Base-by-base conservation (phyloP, 805 yeast genomes). In the Candida corydali region DNA sequence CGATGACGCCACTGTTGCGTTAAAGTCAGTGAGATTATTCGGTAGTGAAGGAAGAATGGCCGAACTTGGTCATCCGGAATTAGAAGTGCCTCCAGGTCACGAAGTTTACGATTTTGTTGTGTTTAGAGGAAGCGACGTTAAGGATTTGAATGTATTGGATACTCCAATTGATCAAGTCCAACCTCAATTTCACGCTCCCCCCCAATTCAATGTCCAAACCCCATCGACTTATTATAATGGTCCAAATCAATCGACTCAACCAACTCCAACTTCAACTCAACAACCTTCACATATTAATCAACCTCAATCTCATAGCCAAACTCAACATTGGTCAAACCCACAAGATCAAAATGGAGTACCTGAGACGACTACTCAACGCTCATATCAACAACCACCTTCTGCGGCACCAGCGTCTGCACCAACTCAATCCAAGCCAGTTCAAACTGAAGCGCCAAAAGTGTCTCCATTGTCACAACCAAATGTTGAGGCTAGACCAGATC, bases 1-100 rank as follows among this genome's bases (percentile, higher is more conserved):
- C 19, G 89, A 86, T 41, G 84, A 83, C 42, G 86, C 96, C 46
- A 87, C 96, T 2, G 93, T 91, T 34, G 81, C 96, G 5, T 72
- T 91, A 52, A 73, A 74, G 32, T 70, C 79, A 37, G 98, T 91
- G 33, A 73, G 86, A 43, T 79, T 87, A 35, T 81, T 81, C 47
- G 98, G 98, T 38, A 85, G 97, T 15, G 98, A 91, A 60, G 96
- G 95, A 20, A 76, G 98, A 51, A 70, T 82, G 47, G 69, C 70
- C 26, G 56, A 52, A 33, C 49, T 47, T 29, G 73, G 72, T 18
- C 87, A 83, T 56, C 82, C 85, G 3, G 65, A 72, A 11, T 70
- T 75, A 44, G 94, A 86, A 57, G 79, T 87, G 27, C 73, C 77
- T 38, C 82, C 94, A 5, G 80, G 86, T 14, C 71, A 69, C 25